Evolutionary conservation across 208 protist species (phyloP).

Genomic region (Naegleria gruberi): DNA sequence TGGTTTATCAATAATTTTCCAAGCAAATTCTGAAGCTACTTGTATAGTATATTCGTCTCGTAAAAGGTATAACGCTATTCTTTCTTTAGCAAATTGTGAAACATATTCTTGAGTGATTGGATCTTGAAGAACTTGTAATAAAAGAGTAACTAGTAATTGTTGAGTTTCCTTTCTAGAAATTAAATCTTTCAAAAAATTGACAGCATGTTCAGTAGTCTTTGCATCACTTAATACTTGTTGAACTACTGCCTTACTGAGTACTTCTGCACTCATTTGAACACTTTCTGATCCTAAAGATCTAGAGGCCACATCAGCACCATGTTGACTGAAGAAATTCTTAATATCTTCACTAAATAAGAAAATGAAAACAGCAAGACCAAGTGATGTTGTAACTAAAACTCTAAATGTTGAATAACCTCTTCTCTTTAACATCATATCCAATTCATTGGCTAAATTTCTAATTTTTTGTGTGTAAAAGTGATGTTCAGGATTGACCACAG

Average conservation of each 20-base stretch:
- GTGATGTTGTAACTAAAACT: neutral
- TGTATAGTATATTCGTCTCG: neutral
- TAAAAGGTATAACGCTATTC: neutral
- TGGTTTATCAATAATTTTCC: neutral
- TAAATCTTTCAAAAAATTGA: neutral
- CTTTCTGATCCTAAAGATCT: neutral
- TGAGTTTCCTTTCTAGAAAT: neutral
- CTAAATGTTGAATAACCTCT: neutral
- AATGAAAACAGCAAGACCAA: neutral
- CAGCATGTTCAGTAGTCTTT: neutral
- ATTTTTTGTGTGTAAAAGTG: neutral
- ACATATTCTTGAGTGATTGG: neutral
- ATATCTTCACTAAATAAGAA: neutral
- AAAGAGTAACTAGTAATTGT: neutral
- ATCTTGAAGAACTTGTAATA: neutral
- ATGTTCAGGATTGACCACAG: neutral
- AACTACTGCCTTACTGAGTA: neutral
- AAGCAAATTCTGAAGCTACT: neutral
- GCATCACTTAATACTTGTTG: slow-evolving; percentile 4
- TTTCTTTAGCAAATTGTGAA: neutral
- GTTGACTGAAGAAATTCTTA: neutral
- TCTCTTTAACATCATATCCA: neutral
- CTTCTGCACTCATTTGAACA: neutral
- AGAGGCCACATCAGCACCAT: neutral
- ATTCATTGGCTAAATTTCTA: neutral